Evolutionary conservation across 192 early-diverging fungal genomes (phyloP).

Genomic region (Coemansia sp.): DNA sequence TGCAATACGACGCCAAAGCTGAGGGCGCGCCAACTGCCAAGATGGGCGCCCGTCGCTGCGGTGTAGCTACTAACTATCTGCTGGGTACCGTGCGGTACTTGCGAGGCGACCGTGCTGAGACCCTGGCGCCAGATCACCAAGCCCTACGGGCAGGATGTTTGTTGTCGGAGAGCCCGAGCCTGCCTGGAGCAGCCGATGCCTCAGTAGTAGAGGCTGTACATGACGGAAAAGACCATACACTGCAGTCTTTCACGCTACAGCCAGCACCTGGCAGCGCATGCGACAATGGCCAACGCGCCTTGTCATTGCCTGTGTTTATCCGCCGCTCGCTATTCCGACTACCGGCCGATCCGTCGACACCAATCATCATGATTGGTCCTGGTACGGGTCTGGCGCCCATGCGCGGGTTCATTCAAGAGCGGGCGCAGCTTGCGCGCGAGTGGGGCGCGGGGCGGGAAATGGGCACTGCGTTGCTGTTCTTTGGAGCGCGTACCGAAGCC

Average conservation of each 20-base stretch:
- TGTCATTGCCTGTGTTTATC: constrained; percentile 77
- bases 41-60: constrained; percentile 64
- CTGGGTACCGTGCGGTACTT: constrained; percentile 66
- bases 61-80: constrained; percentile 90
- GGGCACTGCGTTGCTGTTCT: constrained; percentile 91
- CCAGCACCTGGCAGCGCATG: constrained; percentile 14
- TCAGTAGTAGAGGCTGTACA: constrained; percentile 16
- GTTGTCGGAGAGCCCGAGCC: constrained; percentile 14
- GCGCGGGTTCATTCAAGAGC: constrained; percentile 94
- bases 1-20: constrained; percentile 67
- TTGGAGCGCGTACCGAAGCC: constrained; percentile 85
- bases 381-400: constrained; percentile 99
- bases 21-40: constrained; percentile 17
- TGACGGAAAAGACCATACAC: constrained; percentile 28
- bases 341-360: constrained; percentile 76
- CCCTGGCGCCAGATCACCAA: constrained; percentile 6
- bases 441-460: constrained; percentile 56
- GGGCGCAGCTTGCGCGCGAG: constrained; percentile 65
- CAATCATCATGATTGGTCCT: constrained; percentile 98
- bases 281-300: constrained; percentile 17
- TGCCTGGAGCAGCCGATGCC: constrained; percentile 24
- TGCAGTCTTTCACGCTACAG: constrained; percentile 47
- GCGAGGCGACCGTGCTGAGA: constrained; percentile 32
- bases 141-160: constrained; percentile 20
- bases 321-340: constrained; percentile 90